Conservation (phyloP, 1,284 basidiomycete species). For the Bondarzewia mesenterica region DNA sequence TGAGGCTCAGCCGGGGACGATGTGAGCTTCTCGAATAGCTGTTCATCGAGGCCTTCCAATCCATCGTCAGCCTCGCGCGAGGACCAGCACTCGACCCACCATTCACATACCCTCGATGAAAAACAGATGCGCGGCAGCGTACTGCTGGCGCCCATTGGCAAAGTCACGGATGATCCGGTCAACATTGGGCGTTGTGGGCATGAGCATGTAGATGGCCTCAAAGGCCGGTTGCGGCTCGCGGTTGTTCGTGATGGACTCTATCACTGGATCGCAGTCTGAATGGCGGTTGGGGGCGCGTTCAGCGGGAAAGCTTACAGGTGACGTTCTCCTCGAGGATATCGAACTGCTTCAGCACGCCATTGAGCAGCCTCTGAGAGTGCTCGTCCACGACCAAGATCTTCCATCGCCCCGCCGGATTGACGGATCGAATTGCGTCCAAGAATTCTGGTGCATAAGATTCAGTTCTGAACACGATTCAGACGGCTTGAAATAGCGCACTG, state of each 20-base stretch:
- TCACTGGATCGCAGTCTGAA: constrained; percentile 38
- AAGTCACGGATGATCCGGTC: constrained; percentile 89
- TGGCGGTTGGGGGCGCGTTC: neutral
- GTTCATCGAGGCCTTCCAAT: constrained; percentile 57
- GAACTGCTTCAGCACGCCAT: constrained; percentile 85
- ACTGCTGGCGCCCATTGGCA: constrained; percentile 57
- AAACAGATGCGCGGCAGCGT: constrained; percentile 87
- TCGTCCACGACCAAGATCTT: constrained; percentile 97
- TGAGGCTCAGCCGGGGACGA: constrained; percentile 64
- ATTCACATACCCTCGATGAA: constrained; percentile 80
- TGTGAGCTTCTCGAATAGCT: constrained; percentile 67
- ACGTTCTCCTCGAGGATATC: constrained; percentile 93
- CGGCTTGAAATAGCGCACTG: constrained; percentile 32
- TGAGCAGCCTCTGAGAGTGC: constrained; percentile 79
- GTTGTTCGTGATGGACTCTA: constrained; percentile 67
- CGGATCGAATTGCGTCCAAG: constrained; percentile 72
- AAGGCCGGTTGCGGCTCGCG: constrained; percentile 76
- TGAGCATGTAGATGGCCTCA: constrained; percentile 90
- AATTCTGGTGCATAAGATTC: constrained; percentile 44
- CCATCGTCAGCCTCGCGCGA: constrained; percentile 2
- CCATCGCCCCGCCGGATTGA: constrained; percentile 81
- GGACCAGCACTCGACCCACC: neutral
- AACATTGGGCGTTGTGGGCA: constrained; percentile 92
- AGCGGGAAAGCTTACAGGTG: constrained; percentile 56
- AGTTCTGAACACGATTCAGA: neutral